Evolutionary conservation across 2,329 filamentous ascomycete genomes (phyloP), one percentile per base, ranked within the genome.

Genomic region (Aspergillus piperis): DNA sequence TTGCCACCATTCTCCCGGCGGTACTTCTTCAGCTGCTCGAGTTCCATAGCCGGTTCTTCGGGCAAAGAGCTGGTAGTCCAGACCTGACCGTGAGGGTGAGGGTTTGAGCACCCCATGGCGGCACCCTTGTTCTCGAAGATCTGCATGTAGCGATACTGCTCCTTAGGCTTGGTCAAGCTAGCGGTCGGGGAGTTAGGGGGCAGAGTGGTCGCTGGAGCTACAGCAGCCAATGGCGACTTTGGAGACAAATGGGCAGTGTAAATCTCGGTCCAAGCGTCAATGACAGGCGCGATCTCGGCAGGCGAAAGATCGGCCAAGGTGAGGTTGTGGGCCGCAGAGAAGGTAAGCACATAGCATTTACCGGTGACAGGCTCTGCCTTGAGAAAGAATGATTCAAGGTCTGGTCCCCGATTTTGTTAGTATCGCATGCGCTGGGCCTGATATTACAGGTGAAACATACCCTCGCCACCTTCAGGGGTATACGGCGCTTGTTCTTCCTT

Each of bases 61-160:
- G 95, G 95, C 67, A 97, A 80, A 6, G 88, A 90, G 21, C 91
- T 96, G 0, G 93, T 96, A 2, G 92, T 95, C 95, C 95, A 99
- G 64, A 97, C 84, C 76, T 99, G 95, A 61, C 95, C 94, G 78
- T 99, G 95, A 0, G 95, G 95, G 75, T 99, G 95, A 0, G 95
- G 95, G 75, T 99, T 99, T 1, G 94, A 98, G 81, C 95, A 99
- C 54, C 95, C 95, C 95, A 99, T 99, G 10, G 94, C 92, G 1
- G 90, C 88, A 54, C 95, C 95, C 79, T 99, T 99, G 82, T 99
- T 99, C 80, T 99, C 95, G 64, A 99, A 99, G 65, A 99, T 98
- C 75, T 99, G 95, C 93, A 99, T 97, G 79, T 96, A 98, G 57
- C 90, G 87, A 70, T 96, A 92, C 77, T 96, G 91, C 56, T 90